A percentile compares a stretch with the other conserved stretches of the same genome.
Evolutionary conservation across 768 basidiomycete species (phyloP).

Genomic region (Hypholoma fasciculare): DNA sequence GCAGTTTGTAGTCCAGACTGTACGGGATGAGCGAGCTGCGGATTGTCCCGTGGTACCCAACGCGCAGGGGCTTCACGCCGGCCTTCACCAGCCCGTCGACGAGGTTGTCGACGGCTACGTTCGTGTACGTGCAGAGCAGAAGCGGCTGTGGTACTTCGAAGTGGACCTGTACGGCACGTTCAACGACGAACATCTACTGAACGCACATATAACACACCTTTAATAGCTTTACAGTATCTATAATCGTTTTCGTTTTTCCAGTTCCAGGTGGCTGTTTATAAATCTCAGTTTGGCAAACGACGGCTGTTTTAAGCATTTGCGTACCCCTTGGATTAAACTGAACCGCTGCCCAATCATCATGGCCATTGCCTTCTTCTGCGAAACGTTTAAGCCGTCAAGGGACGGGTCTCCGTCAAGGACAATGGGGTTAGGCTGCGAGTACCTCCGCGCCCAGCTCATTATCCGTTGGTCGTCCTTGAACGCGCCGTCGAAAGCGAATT

Average conservation of each 20-base stretch:
- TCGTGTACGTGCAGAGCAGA: slow-evolving; percentile 93
- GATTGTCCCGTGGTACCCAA: slow-evolving; percentile 66
- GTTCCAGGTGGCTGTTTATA: slow-evolving; percentile 78
- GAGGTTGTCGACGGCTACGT: slow-evolving; percentile 90
- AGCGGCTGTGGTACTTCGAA: slow-evolving; percentile 84
- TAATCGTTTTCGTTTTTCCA: slow-evolving; percentile 91
- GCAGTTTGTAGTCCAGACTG: slow-evolving; percentile 65
- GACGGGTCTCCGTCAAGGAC: slow-evolving; percentile 78
- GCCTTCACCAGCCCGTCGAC: slow-evolving; percentile 67
- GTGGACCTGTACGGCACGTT: slow-evolving; percentile 46
- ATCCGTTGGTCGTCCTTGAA: slow-evolving; percentile 77
- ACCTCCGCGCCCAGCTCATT: slow-evolving; percentile 78
- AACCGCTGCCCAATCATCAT: slow-evolving; percentile 81
- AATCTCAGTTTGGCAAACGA: slow-evolving; percentile 5
- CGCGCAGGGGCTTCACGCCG: slow-evolving; percentile 72
- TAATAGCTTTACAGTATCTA: slow-evolving; percentile 77
- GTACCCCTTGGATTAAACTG: slow-evolving; percentile 85
- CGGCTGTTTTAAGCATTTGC: slow-evolving; percentile 21
- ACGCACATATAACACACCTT: not conserved
- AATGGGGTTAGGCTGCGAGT: slow-evolving; percentile 59
- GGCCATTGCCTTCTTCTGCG: slow-evolving; percentile 83
- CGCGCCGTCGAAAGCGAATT: slow-evolving; percentile 29
- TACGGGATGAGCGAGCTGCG: slow-evolving; percentile 52
- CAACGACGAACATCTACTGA: not conserved
- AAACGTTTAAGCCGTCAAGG: slow-evolving; percentile 61